A percentile compares a stretch with the other conserved stretches of the same genome.
phyloP scores from a whole-genome alignment of 345 rosid genomes.

The Euphorbia peplus region DNA sequence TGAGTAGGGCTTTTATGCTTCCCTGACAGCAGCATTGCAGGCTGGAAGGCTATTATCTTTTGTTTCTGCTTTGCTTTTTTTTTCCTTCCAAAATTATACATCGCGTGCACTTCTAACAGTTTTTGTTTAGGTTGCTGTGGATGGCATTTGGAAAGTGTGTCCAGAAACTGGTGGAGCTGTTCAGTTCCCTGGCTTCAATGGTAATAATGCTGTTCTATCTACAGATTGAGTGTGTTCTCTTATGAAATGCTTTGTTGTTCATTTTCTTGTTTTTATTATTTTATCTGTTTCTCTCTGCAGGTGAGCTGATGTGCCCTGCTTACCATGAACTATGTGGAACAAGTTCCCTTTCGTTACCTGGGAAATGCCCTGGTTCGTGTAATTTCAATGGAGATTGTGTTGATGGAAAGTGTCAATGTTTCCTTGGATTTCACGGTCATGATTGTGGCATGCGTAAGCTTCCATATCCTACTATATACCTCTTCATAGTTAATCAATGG shows the following conservation, averaged over 20 bases:
- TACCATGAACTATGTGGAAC: conserved; percentile 84
- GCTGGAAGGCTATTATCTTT: neutral
- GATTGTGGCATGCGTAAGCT: conserved; percentile 86
- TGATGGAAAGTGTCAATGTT: conserved; percentile 81
- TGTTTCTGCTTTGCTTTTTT: neutral
- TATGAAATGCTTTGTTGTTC: neutral
- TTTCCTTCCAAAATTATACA: neutral
- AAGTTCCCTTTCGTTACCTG: conserved; percentile 47
- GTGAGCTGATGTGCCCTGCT: conserved; percentile 87
- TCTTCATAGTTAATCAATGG: neutral
- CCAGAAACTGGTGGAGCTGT: conserved; percentile 85
- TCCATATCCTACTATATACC: conserved; percentile 8
- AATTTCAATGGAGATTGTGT: conserved; percentile 89
- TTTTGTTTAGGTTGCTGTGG: conserved; percentile 81
- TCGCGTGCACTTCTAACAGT: neutral
- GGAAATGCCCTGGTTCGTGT: conserved; percentile 80
- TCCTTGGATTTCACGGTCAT: conserved; percentile 82
- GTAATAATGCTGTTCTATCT: conserved; percentile 34
- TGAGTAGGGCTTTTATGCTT: neutral
- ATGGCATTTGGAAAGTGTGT: conserved; percentile 90
- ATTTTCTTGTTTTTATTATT: conserved; percentile 13
- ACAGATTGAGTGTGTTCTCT: neutral
- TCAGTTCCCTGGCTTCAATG: conserved; percentile 88
- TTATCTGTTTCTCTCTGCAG: conserved; percentile 42
- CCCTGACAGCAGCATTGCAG: neutral